phyloP scores from a whole-genome alignment of 176 grass and related monocot species.

The Tillandsia leiboldiana region DNA sequence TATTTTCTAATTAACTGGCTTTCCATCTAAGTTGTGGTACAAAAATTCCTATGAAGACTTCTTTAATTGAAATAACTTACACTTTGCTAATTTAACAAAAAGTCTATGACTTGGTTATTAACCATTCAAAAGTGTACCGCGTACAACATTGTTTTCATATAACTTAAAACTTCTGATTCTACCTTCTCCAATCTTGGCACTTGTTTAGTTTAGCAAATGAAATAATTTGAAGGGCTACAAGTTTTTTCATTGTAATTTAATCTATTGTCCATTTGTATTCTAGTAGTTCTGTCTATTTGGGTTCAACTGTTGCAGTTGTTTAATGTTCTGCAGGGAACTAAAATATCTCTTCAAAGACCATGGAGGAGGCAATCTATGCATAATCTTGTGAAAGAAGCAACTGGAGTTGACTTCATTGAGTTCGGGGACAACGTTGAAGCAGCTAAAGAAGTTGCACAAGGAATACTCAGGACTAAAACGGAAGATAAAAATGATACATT shows the following conservation, averaged over 20 bases:
- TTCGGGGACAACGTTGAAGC: constrained; percentile 52
- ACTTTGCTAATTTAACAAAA: too few relatives aligned
- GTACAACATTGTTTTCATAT: too few relatives aligned
- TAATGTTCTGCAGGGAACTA: constrained; percentile 57
- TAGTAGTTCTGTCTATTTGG: too few relatives aligned
- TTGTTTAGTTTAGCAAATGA: background rate
- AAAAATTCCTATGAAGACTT: too few relatives aligned
- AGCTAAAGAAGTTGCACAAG: constrained; percentile 52
- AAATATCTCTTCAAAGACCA: constrained; percentile 80
- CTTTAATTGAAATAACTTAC: too few relatives aligned
- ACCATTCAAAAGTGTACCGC: too few relatives aligned
- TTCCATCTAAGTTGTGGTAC: too few relatives aligned
- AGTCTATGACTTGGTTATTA: too few relatives aligned
- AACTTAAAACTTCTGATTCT: too few relatives aligned
- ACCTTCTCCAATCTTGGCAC: background rate
- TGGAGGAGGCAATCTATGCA: constrained; percentile 98
- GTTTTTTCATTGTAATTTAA: background rate
- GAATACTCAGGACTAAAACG: constrained; percentile 33
- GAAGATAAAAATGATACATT: constrained; percentile 39
- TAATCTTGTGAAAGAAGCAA: constrained; percentile 86
- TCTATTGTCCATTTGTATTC: background rate
- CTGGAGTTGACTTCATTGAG: constrained; percentile 71
- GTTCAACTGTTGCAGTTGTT: constrained; percentile 1
- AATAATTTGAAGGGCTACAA: background rate
- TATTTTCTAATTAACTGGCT: too few relatives aligned